Evolutionary conservation across 805 yeast species (phyloP), one percentile per base, ranked within the genome.

Genomic region (Candida arabinofermentans): DNA sequence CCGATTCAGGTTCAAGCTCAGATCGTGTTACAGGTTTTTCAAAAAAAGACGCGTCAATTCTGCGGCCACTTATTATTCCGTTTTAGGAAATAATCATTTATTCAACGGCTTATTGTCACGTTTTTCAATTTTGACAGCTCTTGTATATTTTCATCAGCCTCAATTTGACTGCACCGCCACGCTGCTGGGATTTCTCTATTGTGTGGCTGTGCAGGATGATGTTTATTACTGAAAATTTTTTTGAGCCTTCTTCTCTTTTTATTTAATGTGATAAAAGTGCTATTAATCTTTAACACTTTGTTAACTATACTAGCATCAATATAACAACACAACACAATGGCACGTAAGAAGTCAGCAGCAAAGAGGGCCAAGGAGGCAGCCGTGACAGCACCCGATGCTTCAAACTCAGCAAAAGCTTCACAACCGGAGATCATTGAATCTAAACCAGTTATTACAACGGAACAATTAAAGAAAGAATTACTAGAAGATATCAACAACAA

Each of bases 341-440:
- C 93, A 33, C 81, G 95, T 77, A 86, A 86, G 81, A 86, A 86
- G 72, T 83, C 91, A 19, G 89, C 90, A 31, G 70, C 89, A 42
- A 84, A 82, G 57, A 82, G 67, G 56, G 90, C 90, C 9, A 71
- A 67, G 57, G 81, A 73, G 45, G 73, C 69, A 19, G 47, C 27
- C 3, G 16, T 19, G 22, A 6, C 67, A 53, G 16, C 17, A 23
- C 17, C 35, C 5, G 5, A 9, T 3, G 12, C n/a, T 18, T 21
- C 34, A 23, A 24, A 14, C 26, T 10, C 21, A 22, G 27, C 39
- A 22, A 34, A 32, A 40, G 16, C 32, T 24, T 17, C 23, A 33
- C 12, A 24, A 38, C 14, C 24, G 8, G 36, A 24, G 27, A 5
- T 24, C n/a, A 63, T n/a, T n/a, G 41, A 40, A 24, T 14, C 27